phyloP scores from a whole-genome alignment of 2,329 filamentous ascomycete genomes.

The Amylocarpus encephaloides region DNA sequence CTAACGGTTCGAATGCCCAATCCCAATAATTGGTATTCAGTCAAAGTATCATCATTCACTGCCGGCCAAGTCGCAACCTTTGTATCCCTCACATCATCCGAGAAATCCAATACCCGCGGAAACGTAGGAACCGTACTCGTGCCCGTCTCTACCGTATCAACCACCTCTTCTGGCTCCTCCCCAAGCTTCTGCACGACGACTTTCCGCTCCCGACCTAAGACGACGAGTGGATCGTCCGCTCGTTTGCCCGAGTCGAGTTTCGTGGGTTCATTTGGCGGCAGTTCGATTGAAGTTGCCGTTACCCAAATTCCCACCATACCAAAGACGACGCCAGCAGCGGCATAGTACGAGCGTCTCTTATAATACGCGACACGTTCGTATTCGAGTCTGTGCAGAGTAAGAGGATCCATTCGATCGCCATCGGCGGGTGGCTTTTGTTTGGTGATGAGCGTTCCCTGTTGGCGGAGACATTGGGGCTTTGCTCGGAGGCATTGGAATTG shows the following conservation, averaged over 20 bases:
- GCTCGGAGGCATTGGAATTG: conserved; percentile 7
- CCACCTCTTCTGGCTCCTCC: conserved; percentile 34
- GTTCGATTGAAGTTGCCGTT: conserved; percentile 27
- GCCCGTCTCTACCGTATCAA: conserved; percentile 30
- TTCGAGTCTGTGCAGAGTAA: conserved; percentile 28
- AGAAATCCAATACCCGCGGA: conserved; percentile 26
- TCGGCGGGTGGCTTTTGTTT: conserved; percentile 3
- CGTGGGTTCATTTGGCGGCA: conserved; percentile 12
- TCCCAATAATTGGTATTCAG: conserved; percentile 81
- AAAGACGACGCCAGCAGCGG: conserved; percentile 22
- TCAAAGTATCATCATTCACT: conserved; percentile 28
- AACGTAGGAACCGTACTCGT: conserved; percentile 30
- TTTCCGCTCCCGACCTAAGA: conserved; percentile 27
- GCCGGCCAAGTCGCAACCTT: conserved; percentile 4
- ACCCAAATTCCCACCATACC: conserved; percentile 30
- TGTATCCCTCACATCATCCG: conserved; percentile 18
- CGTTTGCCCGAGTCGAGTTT: conserved; percentile 15
- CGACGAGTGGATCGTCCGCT: conserved; percentile 24
- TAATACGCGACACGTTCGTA: conserved; percentile 22
- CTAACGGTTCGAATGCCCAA: conserved; percentile 84
- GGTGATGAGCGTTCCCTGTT: conserved; percentile 6
- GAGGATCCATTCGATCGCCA: conserved; percentile 17
- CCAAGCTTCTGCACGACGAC: conserved; percentile 27
- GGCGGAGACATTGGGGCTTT: conserved; percentile 6
- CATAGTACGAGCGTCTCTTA: conserved; percentile 28